A percentile compares a stretch with the other conserved stretches of the same genome.
Conservation (phyloP, 1,284 basidiomycete species). For the Cystobasidium pallidum region DNA sequence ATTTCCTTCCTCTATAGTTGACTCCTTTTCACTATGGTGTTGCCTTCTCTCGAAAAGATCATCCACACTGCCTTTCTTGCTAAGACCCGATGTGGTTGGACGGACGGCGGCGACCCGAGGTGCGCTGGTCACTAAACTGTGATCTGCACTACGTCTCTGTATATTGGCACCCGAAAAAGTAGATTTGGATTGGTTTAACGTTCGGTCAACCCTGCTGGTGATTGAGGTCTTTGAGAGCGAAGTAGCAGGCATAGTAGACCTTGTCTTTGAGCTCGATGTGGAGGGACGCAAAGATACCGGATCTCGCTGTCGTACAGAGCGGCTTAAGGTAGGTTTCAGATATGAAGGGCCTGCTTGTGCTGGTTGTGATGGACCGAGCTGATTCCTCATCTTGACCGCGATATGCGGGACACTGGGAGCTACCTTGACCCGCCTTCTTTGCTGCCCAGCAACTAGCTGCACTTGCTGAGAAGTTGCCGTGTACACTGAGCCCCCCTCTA, state of each 20-base stretch:
- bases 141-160: not conserved
- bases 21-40: not conserved
- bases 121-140: not conserved
- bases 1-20: not conserved
- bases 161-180: not conserved
- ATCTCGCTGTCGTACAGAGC: not conserved
- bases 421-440: not conserved
- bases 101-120: not conserved
- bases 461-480: not conserved
- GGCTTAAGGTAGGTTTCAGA: slow-evolving; percentile 10
- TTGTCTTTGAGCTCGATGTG: not conserved
- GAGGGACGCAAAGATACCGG: not conserved
- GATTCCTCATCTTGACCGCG: not conserved
- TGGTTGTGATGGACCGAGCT: not conserved
- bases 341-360: not conserved
- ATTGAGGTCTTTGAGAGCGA: no score
- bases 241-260: not conserved
- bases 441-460: not conserved
- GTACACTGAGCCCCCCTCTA: not conserved
- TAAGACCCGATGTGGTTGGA: not conserved
- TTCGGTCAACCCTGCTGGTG: no score
- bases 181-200: not conserved
- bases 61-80: slow-evolving; percentile 12
- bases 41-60: slow-evolving; percentile 33
- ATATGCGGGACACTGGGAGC: not conserved